phyloP scores from a whole-genome alignment of 306 rosid genomes.

The Senna siamea region DNA sequence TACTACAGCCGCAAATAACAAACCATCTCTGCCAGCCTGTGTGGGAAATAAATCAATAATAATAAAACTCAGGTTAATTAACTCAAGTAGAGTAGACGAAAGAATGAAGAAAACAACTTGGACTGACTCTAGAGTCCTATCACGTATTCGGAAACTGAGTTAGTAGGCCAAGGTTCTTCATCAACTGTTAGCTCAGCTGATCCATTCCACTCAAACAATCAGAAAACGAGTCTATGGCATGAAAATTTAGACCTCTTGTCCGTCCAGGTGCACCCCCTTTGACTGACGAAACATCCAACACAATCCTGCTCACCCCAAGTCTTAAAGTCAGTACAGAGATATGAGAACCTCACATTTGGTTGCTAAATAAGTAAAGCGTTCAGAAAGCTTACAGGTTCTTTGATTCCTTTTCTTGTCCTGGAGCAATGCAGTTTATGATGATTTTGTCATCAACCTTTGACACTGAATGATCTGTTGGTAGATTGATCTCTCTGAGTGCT shows the following conservation, averaged over 20 bases:
- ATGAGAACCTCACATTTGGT: not conserved
- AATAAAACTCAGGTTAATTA: conserved; percentile 15
- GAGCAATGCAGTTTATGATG: conserved; percentile 54
- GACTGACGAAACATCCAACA: conserved; percentile 70
- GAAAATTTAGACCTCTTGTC: conserved; percentile 79
- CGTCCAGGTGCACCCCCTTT: conserved; percentile 93
- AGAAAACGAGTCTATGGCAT: conserved; percentile 47
- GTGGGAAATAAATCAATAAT: conserved; percentile 29
- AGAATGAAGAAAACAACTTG: conserved; percentile 2
- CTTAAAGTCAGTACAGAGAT: conserved; percentile 3
- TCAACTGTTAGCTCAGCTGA: conserved; percentile 52
- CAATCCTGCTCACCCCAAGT: conserved; percentile 58
- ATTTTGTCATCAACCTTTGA: conserved; percentile 66
- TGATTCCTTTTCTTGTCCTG: conserved; percentile 54
- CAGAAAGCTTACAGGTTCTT: conserved; percentile 58
- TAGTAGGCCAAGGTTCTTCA: conserved; percentile 42
- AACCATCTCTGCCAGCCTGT: conserved; percentile 43
- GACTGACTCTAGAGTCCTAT: conserved; percentile 37
- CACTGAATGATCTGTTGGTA: conserved; percentile 56
- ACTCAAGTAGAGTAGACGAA: conserved; percentile 24
- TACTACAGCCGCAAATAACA: conserved; percentile 35
- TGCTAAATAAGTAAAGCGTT: not conserved
- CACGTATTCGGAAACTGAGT: conserved; percentile 42
- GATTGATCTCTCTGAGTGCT: conserved; percentile 54
- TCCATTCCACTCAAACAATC: conserved; percentile 47